phyloP scores from a whole-genome alignment of 768 basidiomycete genomes.

The Lentinula aciculospora region DNA sequence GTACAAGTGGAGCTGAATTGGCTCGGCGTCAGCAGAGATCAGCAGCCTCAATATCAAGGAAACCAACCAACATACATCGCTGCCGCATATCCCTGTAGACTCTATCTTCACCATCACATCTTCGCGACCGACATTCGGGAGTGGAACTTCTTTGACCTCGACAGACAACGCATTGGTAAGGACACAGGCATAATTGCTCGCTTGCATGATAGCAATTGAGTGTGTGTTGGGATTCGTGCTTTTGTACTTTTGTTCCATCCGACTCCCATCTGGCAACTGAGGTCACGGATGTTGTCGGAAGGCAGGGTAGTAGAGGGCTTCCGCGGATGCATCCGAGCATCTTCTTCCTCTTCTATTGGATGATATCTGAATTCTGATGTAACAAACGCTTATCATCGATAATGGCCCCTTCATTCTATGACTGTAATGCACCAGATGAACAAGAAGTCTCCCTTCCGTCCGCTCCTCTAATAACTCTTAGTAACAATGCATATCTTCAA shows the following conservation, averaged over 20 bases:
- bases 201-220: not conserved
- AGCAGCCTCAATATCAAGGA: too few species aligned
- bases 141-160: conserved; percentile 10
- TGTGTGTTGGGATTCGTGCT: not conserved
- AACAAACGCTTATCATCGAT: not conserved
- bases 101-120: conserved; percentile 16
- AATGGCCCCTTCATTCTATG: conserved; percentile 23
- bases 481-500: conserved; percentile 31
- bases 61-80: conserved; percentile 10
- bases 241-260: not conserved
- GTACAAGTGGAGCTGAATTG: conserved; percentile 12
- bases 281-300: not conserved
- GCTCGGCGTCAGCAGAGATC: not conserved
- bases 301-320: not conserved
- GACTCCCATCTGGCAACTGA: not conserved
- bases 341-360: not conserved
- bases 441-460: conserved; percentile 36
- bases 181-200: conserved; percentile 9
- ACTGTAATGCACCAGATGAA: conserved; percentile 33
- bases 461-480: conserved; percentile 26
- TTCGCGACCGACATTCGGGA: conserved; percentile 9
- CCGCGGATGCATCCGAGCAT: not conserved
- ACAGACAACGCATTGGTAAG: conserved; percentile 10
- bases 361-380: not conserved
- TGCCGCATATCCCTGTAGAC: conserved; percentile 15